These are phyloP conservation scores for Penstemon eatonii DNA, from an alignment of 257 asterid genomes.

Conservation along the genomic window DNA sequence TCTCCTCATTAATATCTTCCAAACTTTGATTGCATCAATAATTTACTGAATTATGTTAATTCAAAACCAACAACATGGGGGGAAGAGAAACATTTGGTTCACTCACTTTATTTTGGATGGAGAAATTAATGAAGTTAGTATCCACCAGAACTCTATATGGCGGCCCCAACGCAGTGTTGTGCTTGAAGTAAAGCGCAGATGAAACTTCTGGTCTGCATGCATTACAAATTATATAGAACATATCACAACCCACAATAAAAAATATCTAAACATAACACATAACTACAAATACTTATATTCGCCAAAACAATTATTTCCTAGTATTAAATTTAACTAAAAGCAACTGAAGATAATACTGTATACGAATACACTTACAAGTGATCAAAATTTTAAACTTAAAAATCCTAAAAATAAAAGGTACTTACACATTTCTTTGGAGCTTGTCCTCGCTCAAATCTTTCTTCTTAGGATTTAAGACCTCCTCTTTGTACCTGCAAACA, in stretches of 20 bases:
- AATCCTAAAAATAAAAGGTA: neutral
- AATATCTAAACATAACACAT: neutral
- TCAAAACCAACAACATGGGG: neutral
- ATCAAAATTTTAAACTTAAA: too few relatives aligned
- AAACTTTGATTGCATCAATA: too few relatives aligned
- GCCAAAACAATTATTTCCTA: neutral
- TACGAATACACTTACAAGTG: too few relatives aligned
- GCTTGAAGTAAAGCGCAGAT: slow-evolving; percentile 81
- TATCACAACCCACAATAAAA: slow-evolving; percentile 2
- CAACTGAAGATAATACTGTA: too few relatives aligned
- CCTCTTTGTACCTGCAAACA: slow-evolving; percentile 64
- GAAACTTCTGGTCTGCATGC: slow-evolving; percentile 81
- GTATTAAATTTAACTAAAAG: neutral
- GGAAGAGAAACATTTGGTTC: neutral
- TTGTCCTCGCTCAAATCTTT: slow-evolving; percentile 73
- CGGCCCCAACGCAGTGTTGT: slow-evolving; percentile 92
- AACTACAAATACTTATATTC: neutral
- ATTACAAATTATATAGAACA: neutral
- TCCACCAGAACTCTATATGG: slow-evolving; percentile 89
- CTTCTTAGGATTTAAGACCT: slow-evolving; percentile 86
- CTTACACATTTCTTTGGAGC: slow-evolving; percentile 90
- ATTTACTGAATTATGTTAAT: too few relatives aligned
- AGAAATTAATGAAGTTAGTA: slow-evolving; percentile 94
- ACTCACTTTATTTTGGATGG: slow-evolving; percentile 92
- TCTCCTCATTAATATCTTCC: too few relatives aligned